These are phyloP conservation scores for Verticillium longisporum DNA, from an alignment of 2,329 filamentous ascomycete genomes.

Conservation along the genomic window DNA sequence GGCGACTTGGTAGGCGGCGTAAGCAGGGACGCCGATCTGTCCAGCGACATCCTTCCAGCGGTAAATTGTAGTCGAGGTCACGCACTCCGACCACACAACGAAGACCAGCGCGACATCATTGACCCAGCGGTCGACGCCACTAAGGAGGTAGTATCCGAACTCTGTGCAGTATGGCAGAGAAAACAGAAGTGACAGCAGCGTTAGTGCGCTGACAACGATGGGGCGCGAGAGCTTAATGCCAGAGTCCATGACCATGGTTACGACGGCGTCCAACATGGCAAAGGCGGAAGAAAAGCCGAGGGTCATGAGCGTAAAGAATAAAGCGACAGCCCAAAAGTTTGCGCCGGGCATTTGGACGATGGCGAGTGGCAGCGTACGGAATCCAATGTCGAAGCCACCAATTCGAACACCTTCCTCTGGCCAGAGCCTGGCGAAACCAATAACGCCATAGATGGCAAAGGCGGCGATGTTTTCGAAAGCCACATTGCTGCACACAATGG, in stretches of 20 bases:
- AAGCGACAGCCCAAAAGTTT: conserved; percentile 50
- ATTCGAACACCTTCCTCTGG: conserved; percentile 31
- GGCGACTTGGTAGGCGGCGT: conserved; percentile 39
- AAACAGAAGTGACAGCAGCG: conserved; percentile 43
- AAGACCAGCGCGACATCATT: conserved; percentile 49
- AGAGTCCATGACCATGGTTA: conserved; percentile 46
- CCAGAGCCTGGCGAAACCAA: conserved; percentile 35
- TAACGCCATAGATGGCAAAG: conserved; percentile 45
- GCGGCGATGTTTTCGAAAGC: conserved; percentile 48
- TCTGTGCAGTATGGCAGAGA: conserved; percentile 51
- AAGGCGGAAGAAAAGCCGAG: conserved; percentile 53
- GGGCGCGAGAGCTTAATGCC: conserved; percentile 39
- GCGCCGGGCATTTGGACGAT: conserved; percentile 49
- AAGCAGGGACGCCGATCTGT: conserved; percentile 34
- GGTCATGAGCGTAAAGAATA: conserved; percentile 53
- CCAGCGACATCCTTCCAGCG: conserved; percentile 40
- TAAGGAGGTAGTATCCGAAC: conserved; percentile 49
- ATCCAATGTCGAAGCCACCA: conserved; percentile 50
- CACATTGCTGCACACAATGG: conserved; percentile 48
- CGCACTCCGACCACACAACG: conserved; percentile 45
- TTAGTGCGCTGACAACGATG: conserved; percentile 40
- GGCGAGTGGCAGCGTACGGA: conserved; percentile 50
- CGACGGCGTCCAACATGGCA: conserved; percentile 50
- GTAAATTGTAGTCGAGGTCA: conserved; percentile 45
- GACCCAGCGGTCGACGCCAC: conserved; percentile 48